Conservation (phyloP, 192 early-diverging fungal species). For the Coemansia sp. region DNA sequence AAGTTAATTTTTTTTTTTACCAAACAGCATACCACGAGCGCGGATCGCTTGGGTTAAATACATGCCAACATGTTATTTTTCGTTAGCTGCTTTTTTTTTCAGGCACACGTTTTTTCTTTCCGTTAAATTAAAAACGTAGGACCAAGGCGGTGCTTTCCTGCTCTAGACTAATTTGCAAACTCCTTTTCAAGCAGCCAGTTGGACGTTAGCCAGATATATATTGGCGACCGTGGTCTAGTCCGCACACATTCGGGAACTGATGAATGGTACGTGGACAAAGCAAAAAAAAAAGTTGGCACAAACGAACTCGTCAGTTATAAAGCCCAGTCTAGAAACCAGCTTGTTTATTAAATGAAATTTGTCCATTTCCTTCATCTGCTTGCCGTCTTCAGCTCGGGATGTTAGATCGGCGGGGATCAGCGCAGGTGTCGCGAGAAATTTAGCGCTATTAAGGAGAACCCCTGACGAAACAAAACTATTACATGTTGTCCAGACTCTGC, state of each 20-base stretch:
- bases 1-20: background rate
- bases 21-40: conserved; percentile 8
- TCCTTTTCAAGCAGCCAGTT: background rate
- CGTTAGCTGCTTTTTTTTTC: background rate
- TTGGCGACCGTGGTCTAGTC: background rate
- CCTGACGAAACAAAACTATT: background rate
- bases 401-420: background rate
- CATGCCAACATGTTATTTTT: background rate
- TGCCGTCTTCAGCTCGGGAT: background rate
- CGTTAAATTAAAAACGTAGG: background rate
- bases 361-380: background rate
- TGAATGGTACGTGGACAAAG: background rate
- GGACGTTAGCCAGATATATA: background rate
- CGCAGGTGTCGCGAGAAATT: too few relatives aligned
- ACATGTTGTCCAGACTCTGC: conserved; percentile 1
- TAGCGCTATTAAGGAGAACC: too few relatives aligned
- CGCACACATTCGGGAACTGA: background rate
- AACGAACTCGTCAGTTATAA: background rate
- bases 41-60: conserved; percentile 9
- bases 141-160: background rate
- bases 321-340: background rate
- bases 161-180: background rate
- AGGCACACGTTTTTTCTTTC: background rate
- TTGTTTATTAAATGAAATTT: background rate
- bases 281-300: background rate